Conservation (phyloP, 768 basidiomycete genomes). For the Myochromella boudieri region DNA sequence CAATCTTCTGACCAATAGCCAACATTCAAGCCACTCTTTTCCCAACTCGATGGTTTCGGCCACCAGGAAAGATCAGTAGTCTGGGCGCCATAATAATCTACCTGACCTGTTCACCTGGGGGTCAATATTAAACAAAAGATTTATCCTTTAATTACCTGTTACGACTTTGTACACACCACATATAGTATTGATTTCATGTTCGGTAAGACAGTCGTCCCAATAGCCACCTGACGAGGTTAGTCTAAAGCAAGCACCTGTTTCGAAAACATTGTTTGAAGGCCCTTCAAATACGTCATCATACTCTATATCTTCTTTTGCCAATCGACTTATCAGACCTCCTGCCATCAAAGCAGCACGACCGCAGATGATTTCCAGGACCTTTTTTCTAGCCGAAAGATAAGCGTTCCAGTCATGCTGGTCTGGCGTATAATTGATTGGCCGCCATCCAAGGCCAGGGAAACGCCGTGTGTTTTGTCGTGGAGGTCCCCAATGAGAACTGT, state of each 20-base stretch:
- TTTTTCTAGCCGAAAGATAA: constrained; percentile 1
- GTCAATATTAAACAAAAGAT: background rate
- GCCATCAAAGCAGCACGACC: constrained; percentile 24
- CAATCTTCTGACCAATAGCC: constrained; percentile 19
- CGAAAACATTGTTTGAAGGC: constrained; percentile 14
- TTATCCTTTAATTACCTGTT: constrained; percentile 12
- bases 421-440: constrained; percentile 7
- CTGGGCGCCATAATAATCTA: background rate
- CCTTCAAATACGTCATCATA: constrained; percentile 15
- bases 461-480: background rate
- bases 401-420: constrained; percentile 5
- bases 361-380: constrained; percentile 7
- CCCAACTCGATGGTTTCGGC: constrained; percentile 15
- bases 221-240: constrained; percentile 1
- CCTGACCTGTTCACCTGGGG: background rate
- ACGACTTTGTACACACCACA: constrained; percentile 20
- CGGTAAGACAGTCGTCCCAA: constrained; percentile 22
- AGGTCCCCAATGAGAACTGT: background rate
- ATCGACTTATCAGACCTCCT: constrained; percentile 25
- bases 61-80: constrained; percentile 16
- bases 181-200: no score
- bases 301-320: constrained; percentile 15
- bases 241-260: constrained; percentile 2
- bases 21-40: constrained; percentile 8
- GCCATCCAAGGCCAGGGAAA: constrained; percentile 16